phyloP scores from a whole-genome alignment of 345 rosid species.

The Geranium brycei region DNA sequence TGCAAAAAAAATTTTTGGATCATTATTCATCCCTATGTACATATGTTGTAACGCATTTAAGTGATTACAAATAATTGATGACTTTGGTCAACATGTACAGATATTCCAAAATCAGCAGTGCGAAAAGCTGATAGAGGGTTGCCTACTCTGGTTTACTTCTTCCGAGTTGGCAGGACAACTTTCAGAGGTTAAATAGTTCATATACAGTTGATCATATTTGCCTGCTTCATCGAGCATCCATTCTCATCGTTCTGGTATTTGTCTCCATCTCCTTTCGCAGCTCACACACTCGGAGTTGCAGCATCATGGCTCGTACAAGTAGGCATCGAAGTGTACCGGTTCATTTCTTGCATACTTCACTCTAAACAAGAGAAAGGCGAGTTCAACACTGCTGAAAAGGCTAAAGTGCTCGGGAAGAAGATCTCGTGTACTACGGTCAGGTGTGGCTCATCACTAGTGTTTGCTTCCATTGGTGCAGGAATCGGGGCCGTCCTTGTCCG shows the following conservation, averaged over 20 bases:
- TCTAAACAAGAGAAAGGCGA: conserved; percentile 28
- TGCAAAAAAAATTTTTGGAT: no score
- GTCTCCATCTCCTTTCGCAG: conserved; percentile 28
- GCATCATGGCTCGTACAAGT: conserved; percentile 91
- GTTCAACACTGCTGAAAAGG: conserved; percentile 30
- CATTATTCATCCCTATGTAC: no score
- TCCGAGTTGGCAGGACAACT: conserved; percentile 70
- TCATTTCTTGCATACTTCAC: conserved; percentile 21
- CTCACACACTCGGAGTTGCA: conserved; percentile 61
- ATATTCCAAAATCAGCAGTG: conserved; percentile 66
- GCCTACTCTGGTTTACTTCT: conserved; percentile 49
- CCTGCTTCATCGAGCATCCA: neutral
- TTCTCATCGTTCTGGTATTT: conserved; percentile 6
- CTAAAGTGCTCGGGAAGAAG: conserved; percentile 63
- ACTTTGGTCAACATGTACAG: conserved; percentile 22
- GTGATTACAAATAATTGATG: neutral
- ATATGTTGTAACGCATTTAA: no score
- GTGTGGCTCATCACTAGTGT: conserved; percentile 67
- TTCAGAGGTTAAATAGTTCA: conserved; percentile 49
- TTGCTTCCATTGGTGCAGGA: conserved; percentile 91
- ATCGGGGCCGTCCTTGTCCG: conserved; percentile 58
- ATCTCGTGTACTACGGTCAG: conserved; percentile 46
- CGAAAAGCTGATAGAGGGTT: conserved; percentile 76
- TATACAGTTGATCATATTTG: neutral
- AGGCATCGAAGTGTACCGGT: conserved; percentile 65